These are phyloP conservation scores for Ogataea parapolymorpha DNA, from an alignment of 805 yeast species.

Conservation along the genomic window DNA sequence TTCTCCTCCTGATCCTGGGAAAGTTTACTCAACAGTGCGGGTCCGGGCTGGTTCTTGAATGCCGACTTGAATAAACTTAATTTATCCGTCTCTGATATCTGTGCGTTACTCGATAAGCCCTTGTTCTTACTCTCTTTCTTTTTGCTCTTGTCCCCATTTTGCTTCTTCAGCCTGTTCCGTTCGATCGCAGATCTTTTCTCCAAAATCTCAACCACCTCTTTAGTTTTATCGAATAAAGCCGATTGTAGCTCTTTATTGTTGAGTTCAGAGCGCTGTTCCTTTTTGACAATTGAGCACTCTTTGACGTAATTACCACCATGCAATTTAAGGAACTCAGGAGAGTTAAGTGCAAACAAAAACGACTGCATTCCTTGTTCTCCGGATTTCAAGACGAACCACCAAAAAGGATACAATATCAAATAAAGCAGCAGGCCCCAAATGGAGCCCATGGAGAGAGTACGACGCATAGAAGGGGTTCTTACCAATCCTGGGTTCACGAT, in stretches of 20 bases:
- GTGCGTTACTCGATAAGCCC: not conserved
- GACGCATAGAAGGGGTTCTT: conserved; percentile 82
- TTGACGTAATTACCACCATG: conserved; percentile 70
- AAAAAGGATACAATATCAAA: conserved; percentile 69
- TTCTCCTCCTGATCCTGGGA: conserved; percentile 10
- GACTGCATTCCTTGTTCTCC: conserved; percentile 80
- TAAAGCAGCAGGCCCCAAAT: conserved; percentile 58
- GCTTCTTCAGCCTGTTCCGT: conserved; percentile 40
- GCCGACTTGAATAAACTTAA: conserved; percentile 24
- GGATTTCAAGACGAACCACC: conserved; percentile 79
- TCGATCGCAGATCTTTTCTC: conserved; percentile 73
- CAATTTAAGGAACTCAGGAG: conserved; percentile 63
- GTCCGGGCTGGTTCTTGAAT: conserved; percentile 15
- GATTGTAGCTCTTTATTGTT: conserved; percentile 57
- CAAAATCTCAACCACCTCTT: conserved; percentile 47
- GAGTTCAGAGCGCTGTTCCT: conserved; percentile 60
- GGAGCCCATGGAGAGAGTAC: conserved; percentile 75
- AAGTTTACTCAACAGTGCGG: conserved; percentile 1
- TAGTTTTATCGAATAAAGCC: conserved; percentile 59
- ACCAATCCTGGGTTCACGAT: conserved; percentile 90
- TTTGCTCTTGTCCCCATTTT: not conserved
- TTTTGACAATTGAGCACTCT: conserved; percentile 58
- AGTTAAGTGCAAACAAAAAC: conserved; percentile 60
- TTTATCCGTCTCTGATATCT: conserved; percentile 11
- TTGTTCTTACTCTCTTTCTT: not conserved